Percentiles rank a stretch among this genome's conserved stretches.
Conservation (phyloP, 257 asterid genomes). For the Solanum chaucha region DNA sequence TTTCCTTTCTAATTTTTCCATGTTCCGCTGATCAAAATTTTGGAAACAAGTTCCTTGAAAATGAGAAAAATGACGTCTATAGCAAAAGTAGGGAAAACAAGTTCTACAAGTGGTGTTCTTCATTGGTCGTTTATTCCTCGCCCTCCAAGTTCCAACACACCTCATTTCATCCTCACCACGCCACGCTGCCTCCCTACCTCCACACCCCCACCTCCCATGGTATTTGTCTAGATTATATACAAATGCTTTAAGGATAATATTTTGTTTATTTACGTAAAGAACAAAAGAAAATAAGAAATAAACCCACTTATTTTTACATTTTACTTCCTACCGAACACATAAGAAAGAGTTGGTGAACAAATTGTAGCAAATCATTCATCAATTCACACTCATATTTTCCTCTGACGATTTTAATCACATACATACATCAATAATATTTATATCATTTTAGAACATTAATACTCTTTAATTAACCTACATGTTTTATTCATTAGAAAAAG, state of each 20-base stretch:
- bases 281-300: neutral
- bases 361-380: too few species aligned
- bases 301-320: neutral
- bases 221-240: neutral
- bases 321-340: neutral
- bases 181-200: neutral
- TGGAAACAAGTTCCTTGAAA: neutral
- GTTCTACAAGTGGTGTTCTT: neutral
- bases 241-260: too few species aligned
- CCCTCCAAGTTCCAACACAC: neutral
- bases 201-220: neutral
- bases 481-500: too few species aligned
- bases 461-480: too few species aligned
- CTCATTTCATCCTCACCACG: neutral
- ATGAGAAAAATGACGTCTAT: neutral
- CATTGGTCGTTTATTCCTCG: neutral
- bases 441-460: too few species aligned
- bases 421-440: too few species aligned
- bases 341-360: too few species aligned
- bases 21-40: too few species aligned
- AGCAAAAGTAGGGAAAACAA: neutral
- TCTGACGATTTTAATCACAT: too few species aligned
- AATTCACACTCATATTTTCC: too few species aligned
- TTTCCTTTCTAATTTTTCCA: too few species aligned
- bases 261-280: too few species aligned